A percentile compares a stretch with the other conserved stretches of the same genome.
Evolutionary conservation across 2,329 filamentous ascomycete species (phyloP).

Genomic region (Penicillium sp.): DNA sequence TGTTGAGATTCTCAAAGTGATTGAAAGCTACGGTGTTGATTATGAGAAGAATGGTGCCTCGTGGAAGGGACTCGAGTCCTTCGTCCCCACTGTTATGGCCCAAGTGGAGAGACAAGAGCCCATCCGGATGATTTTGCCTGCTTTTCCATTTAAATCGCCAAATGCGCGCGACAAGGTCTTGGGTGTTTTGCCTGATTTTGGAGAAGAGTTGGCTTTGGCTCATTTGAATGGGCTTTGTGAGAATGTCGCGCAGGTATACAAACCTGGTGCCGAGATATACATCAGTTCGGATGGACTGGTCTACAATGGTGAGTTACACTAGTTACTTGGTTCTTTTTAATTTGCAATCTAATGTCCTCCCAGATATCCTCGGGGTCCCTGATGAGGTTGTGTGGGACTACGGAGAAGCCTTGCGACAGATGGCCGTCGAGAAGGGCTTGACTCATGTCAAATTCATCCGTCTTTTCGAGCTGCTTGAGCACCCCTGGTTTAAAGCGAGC

Average conservation of each 20-base stretch:
- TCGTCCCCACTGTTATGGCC: slow-evolving; percentile 22
- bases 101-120: slow-evolving; percentile 22
- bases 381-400: slow-evolving; percentile 46
- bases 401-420: slow-evolving; percentile 37
- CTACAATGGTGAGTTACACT: slow-evolving; percentile 32
- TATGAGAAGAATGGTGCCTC: slow-evolving; percentile 23
- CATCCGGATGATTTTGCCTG: slow-evolving; percentile 32
- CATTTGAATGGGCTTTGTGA: slow-evolving; percentile 44
- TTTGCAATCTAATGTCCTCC: not conserved
- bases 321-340: not conserved
- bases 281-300: slow-evolving; percentile 48
- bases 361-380: slow-evolving; percentile 43
- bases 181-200: slow-evolving; percentile 43
- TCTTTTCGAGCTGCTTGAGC: slow-evolving; percentile 38
- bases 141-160: slow-evolving; percentile 33
- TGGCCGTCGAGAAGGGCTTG: slow-evolving; percentile 35
- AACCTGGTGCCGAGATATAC: slow-evolving; percentile 41
- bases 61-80: slow-evolving; percentile 29
- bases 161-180: slow-evolving; percentile 34
- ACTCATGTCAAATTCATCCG: slow-evolving; percentile 38
- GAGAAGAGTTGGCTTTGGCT: slow-evolving; percentile 43
- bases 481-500: slow-evolving; percentile 22
- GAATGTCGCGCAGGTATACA: slow-evolving; percentile 41
- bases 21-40: slow-evolving; percentile 29
- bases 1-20: slow-evolving; percentile 22